Conservation (phyloP, 148 eudicot species). For the Cornus controversa region DNA sequence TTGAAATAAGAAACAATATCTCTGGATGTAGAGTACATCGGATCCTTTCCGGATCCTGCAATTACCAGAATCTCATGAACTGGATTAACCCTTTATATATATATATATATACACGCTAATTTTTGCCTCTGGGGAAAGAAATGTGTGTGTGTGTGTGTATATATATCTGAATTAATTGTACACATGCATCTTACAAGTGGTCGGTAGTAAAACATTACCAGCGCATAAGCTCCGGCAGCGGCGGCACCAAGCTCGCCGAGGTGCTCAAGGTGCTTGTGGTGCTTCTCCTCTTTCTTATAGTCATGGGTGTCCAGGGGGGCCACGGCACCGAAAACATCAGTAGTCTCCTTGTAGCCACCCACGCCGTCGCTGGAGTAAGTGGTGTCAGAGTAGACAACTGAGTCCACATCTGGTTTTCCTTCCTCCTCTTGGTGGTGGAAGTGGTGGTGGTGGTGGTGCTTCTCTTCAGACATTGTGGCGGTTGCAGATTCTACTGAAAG, state of each 20-base stretch:
- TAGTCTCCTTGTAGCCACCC: neutral
- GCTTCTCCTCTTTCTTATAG: slow-evolving; percentile 38
- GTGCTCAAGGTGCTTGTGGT: slow-evolving; percentile 29
- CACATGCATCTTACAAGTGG: neutral
- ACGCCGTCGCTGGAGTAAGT: neutral
- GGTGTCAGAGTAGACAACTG: slow-evolving; percentile 6
- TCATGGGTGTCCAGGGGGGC: neutral
- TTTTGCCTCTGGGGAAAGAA: too few relatives aligned
- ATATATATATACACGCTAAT: too few relatives aligned
- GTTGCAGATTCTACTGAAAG: neutral
- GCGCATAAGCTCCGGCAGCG: slow-evolving; percentile 51
- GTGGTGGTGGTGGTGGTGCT: slow-evolving; percentile 16
- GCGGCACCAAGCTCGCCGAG: slow-evolving; percentile 33
- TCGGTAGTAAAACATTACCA: slow-evolving; percentile 23
- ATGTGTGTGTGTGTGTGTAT: too few relatives aligned
- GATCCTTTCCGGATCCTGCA: too few relatives aligned
- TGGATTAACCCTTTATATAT: too few relatives aligned
- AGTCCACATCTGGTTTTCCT: neutral
- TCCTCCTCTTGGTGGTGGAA: slow-evolving; percentile 14
- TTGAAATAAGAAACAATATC: too few relatives aligned
- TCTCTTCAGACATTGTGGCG: slow-evolving; percentile 10
- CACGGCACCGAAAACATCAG: neutral
- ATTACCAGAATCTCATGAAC: too few relatives aligned
- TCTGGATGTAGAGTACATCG: too few relatives aligned
- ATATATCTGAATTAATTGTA: too few relatives aligned